A percentile compares a stretch with the other conserved stretches of the same genome.
Evolutionary conservation across 768 basidiomycete species (phyloP).

Genomic region (Punctularia strigosozonata): DNA sequence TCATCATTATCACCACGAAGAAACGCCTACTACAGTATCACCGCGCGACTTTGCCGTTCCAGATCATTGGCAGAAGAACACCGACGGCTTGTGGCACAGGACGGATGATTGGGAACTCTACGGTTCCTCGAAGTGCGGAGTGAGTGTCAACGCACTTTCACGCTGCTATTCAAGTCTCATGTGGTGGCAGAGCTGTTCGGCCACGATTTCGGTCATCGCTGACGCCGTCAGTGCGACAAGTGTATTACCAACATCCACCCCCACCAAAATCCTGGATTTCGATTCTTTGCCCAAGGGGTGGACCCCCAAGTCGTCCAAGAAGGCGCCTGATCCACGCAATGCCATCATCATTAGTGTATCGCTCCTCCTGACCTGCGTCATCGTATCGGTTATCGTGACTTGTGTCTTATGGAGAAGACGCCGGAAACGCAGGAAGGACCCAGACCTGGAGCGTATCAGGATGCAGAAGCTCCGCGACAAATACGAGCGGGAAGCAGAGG

Average conservation of each 20-base stretch:
- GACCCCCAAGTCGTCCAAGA: slow-evolving; percentile 1
- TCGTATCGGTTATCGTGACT: slow-evolving; percentile 47
- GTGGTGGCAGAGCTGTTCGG: not conserved
- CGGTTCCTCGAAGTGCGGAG: slow-evolving; percentile 48
- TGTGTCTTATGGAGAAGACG: slow-evolving; percentile 51
- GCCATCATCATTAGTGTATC: slow-evolving; percentile 37
- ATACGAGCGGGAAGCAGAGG: slow-evolving; percentile 19
- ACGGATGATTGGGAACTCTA: slow-evolving; percentile 47
- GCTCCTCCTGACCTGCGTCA: slow-evolving; percentile 48
- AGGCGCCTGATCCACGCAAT: slow-evolving; percentile 2
- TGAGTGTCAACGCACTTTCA: not conserved
- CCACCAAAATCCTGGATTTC: slow-evolving; percentile 6
- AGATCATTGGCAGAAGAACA: slow-evolving; percentile 37
- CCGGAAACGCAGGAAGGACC: slow-evolving; percentile 18
- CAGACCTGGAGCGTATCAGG: slow-evolving; percentile 55
- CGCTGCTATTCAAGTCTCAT: slow-evolving; percentile 25
- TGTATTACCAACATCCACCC: slow-evolving; percentile 1
- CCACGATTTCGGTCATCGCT: slow-evolving; percentile 6
- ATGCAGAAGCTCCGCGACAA: slow-evolving; percentile 27
- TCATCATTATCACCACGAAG: slow-evolving; percentile 8
- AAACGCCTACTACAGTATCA: slow-evolving; percentile 4
- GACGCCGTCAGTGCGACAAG: not conserved
- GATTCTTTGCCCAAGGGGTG: slow-evolving; percentile 13
- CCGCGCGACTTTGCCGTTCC: slow-evolving; percentile 24
- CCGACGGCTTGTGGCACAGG: slow-evolving; percentile 48